A percentile compares a stretch with the other conserved stretches of the same genome.
Evolutionary conservation across 2,329 filamentous ascomycete species (phyloP).

Genomic region (Exserohilum rostratum): DNA sequence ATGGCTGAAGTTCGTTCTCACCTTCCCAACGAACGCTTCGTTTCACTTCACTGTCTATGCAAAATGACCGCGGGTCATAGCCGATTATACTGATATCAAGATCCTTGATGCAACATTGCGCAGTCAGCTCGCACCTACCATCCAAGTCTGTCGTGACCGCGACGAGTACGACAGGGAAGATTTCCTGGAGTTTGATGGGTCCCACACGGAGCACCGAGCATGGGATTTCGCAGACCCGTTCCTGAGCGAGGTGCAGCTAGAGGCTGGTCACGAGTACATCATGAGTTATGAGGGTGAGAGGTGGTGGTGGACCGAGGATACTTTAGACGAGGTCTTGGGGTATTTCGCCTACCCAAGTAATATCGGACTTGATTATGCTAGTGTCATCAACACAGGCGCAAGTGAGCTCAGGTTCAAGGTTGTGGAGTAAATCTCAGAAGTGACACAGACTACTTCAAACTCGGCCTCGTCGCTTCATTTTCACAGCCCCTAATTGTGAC

Average conservation of each 20-base stretch:
- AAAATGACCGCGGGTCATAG: slow-evolving; percentile 6
- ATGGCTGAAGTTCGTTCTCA: slow-evolving; percentile 6
- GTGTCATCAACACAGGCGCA: background rate
- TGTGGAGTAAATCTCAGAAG: background rate
- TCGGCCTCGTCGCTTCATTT: background rate
- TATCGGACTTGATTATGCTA: background rate
- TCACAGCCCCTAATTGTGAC: background rate
- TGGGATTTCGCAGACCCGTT: background rate
- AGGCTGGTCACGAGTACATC: slow-evolving; percentile 9
- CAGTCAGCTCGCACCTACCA: background rate
- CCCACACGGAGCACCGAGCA: background rate
- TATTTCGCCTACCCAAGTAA: slow-evolving; percentile 2
- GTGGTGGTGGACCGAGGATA: slow-evolving; percentile 12
- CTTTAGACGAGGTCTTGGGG: slow-evolving; percentile 4
- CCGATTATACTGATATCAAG: slow-evolving; percentile 5
- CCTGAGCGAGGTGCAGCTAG: background rate
- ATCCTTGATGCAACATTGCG: slow-evolving; percentile 9
- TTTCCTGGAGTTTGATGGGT: background rate
- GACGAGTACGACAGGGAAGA: background rate
- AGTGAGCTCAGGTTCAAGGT: background rate
- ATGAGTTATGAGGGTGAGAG: slow-evolving; percentile 2
- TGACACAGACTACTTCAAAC: background rate
- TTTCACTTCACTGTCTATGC: slow-evolving; percentile 9
- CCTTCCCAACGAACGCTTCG: slow-evolving; percentile 8
- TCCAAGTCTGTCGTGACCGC: background rate